Conservation (phyloP, 2,329 filamentous ascomycete species). For the Fusarium brevicatenulatum region DNA sequence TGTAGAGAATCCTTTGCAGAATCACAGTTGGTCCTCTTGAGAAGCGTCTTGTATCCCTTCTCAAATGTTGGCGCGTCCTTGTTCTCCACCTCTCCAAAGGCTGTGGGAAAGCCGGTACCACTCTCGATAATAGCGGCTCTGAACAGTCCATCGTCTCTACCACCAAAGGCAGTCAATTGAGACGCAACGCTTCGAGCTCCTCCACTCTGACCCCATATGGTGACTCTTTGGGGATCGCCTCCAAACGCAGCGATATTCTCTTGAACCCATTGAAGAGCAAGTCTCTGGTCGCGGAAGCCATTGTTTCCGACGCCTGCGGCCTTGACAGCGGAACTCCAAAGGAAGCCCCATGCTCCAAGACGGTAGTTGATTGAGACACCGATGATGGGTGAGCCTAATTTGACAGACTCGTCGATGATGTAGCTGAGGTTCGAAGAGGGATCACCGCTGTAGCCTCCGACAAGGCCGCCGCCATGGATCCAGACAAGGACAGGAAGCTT, state of each 20-base stretch:
- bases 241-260: conserved; percentile 30
- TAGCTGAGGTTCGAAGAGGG: conserved; percentile 8
- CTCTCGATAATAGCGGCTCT: conserved; percentile 31
- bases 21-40: not conserved
- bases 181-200: conserved; percentile 26
- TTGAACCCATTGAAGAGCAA: conserved; percentile 26
- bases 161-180: conserved; percentile 25
- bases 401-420: conserved; percentile 26
- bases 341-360: conserved; percentile 25
- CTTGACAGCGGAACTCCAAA: conserved; percentile 20
- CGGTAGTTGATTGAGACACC: conserved; percentile 35
- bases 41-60: conserved; percentile 8
- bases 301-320: conserved; percentile 16
- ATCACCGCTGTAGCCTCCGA: conserved; percentile 13
- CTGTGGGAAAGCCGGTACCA: conserved; percentile 23
- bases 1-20: not conserved
- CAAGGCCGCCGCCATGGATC: conserved; percentile 31
- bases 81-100: conserved; percentile 7
- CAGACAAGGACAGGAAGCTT: conserved; percentile 29
- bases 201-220: conserved; percentile 32
- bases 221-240: conserved; percentile 19
- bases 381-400: conserved; percentile 21
- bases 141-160: conserved; percentile 15
- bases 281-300: conserved; percentile 29
- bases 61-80: not conserved